phyloP scores from a whole-genome alignment of 495 filamentous ascomycete species.

The Platismatia glauca region DNA sequence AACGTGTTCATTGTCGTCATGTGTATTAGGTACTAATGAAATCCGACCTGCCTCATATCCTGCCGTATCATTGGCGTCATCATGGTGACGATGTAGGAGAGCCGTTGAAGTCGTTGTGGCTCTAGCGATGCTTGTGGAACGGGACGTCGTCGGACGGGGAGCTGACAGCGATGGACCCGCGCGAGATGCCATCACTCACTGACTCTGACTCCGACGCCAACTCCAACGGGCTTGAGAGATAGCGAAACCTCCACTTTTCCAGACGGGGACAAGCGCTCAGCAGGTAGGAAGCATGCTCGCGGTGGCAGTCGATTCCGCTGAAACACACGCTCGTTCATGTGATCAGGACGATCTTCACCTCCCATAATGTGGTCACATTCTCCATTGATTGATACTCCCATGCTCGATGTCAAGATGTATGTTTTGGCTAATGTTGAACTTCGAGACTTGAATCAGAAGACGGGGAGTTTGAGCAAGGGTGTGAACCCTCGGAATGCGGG shows the following conservation, averaged over 20 bases:
- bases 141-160: not conserved
- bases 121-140: not conserved
- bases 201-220: slow-evolving; percentile 31
- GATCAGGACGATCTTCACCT: slow-evolving; percentile 8
- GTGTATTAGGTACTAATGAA: too few species aligned
- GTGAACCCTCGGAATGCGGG: too few species aligned
- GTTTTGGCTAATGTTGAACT: not conserved
- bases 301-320: slow-evolving; percentile 55
- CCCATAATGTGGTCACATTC: not conserved
- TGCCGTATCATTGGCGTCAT: not conserved
- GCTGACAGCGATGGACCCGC: slow-evolving; percentile 44
- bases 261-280: slow-evolving; percentile 42
- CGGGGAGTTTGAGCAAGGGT: not conserved
- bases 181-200: slow-evolving; percentile 26
- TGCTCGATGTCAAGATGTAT: not conserved
- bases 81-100: not conserved
- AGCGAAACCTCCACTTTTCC: slow-evolving; percentile 54
- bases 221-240: slow-evolving; percentile 41
- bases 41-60: too few species aligned
- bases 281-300: slow-evolving; percentile 51
- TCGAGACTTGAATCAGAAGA: not conserved
- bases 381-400: not conserved
- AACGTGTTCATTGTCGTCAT: too few species aligned
- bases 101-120: not conserved
- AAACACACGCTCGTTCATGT: slow-evolving; percentile 35